Conservation (phyloP, 768 basidiomycete species). For the Candolleomyces aberdarensis region DNA sequence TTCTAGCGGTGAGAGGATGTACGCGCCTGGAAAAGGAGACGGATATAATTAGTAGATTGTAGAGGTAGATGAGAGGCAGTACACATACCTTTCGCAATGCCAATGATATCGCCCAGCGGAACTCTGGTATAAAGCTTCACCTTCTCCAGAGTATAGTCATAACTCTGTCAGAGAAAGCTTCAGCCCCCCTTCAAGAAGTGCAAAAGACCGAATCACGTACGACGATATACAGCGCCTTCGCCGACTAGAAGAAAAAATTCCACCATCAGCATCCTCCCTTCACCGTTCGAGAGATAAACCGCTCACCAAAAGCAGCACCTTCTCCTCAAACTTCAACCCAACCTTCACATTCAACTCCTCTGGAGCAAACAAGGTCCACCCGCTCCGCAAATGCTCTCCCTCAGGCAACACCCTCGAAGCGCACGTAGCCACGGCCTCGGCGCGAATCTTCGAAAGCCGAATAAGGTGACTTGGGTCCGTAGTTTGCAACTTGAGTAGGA, state of each 20-base stretch:
- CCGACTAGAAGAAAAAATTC: constrained; percentile 21
- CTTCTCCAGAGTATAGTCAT: constrained; percentile 91
- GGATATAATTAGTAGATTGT: background rate
- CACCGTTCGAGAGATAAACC: background rate
- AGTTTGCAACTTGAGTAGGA: constrained; percentile 81
- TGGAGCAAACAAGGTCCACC: constrained; percentile 93
- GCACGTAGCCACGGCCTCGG: constrained; percentile 90
- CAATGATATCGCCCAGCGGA: constrained; percentile 75
- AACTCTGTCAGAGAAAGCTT: constrained; percentile 52
- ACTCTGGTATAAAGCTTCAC: constrained; percentile 88
- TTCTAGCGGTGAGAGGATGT: constrained; percentile 91
- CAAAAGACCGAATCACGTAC: constrained; percentile 29
- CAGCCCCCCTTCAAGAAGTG: no score
- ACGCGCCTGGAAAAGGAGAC: constrained; percentile 62
- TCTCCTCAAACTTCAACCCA: constrained; percentile 89
- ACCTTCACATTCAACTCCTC: constrained; percentile 68
- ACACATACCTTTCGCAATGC: constrained; percentile 70
- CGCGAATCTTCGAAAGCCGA: constrained; percentile 82
- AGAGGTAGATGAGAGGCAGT: background rate
- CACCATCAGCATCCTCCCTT: background rate
- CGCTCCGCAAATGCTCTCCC: constrained; percentile 73
- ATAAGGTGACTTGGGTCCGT: constrained; percentile 92
- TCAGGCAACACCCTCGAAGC: constrained; percentile 73
- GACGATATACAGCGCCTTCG: constrained; percentile 70
- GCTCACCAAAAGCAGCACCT: constrained; percentile 81